These are phyloP conservation scores for Ceratocystis colombiana DNA, from an alignment of 2,329 filamentous ascomycete genomes.

Conservation along the genomic window DNA sequence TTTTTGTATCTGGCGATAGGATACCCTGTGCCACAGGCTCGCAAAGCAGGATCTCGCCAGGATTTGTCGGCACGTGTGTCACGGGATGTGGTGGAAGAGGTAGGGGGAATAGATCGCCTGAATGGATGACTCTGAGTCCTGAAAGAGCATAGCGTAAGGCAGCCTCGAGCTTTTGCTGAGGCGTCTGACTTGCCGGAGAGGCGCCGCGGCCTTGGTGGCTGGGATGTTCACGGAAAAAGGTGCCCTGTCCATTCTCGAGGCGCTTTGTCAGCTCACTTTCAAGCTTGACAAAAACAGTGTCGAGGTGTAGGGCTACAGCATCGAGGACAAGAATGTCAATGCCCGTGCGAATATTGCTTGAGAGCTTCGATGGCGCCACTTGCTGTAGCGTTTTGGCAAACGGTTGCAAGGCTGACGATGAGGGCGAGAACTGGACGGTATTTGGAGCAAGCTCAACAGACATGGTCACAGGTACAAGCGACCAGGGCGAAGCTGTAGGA, in stretches of 20 bases:
- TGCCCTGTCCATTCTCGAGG: conserved; percentile 72
- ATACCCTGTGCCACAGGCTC: conserved; percentile 88
- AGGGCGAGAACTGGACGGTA: conserved; percentile 68
- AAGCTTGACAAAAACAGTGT: conserved; percentile 77
- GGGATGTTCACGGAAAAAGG: conserved; percentile 60
- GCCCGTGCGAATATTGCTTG: conserved; percentile 59
- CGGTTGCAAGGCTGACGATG: conserved; percentile 62
- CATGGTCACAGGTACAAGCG: conserved; percentile 64
- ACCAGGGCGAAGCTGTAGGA: conserved; percentile 63
- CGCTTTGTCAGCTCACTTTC: conserved; percentile 71
- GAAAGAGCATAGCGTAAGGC: conserved; percentile 66
- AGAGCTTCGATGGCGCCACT: conserved; percentile 63
- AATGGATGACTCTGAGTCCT: conserved; percentile 65
- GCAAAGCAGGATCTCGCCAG: conserved; percentile 82
- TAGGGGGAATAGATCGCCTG: conserved; percentile 67
- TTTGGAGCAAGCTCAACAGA: conserved; percentile 59
- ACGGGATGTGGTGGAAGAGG: conserved; percentile 75
- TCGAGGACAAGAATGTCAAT: conserved; percentile 79
- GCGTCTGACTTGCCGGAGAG: conserved; percentile 29
- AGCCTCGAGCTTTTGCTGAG: conserved; percentile 50
- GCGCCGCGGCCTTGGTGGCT: conserved; percentile 15
- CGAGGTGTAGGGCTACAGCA: conserved; percentile 66
- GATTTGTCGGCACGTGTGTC: conserved; percentile 72
- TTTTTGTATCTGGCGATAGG: conserved; percentile 64
- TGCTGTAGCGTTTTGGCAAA: conserved; percentile 66